Evolutionary conservation across 2,329 filamentous ascomycete species (phyloP).

Genomic region (Pseudocercospora fuligena): DNA sequence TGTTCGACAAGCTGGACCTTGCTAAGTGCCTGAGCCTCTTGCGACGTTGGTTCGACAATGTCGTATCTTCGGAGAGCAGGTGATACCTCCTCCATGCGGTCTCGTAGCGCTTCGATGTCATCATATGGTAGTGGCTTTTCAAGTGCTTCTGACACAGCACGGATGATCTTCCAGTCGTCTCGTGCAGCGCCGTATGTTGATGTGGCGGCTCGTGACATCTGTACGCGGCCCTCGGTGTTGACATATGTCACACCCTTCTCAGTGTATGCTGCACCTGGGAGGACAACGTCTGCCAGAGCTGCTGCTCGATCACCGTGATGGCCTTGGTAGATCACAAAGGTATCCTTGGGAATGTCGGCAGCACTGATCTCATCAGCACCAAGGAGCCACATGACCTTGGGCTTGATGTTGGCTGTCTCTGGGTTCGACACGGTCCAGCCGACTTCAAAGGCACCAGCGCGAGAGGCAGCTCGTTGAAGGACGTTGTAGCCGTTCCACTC

Average conservation of each 20-base stretch:
- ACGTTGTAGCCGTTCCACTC: slow-evolving; percentile 99
- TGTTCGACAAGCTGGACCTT: slow-evolving; percentile 95
- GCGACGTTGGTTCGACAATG: slow-evolving; percentile 75
- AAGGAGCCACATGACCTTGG: slow-evolving; percentile 96
- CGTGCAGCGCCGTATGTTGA: slow-evolving; percentile 86
- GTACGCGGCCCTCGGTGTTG: slow-evolving; percentile 96
- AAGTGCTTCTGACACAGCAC: slow-evolving; percentile 89
- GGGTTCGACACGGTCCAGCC: slow-evolving; percentile 88
- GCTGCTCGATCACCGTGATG: slow-evolving; percentile 96
- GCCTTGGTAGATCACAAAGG: slow-evolving; percentile 96
- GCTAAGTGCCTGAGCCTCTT: slow-evolving; percentile 69
- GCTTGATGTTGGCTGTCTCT: slow-evolving; percentile 78
- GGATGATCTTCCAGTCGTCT: slow-evolving; percentile 99
- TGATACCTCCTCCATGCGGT: slow-evolving; percentile 94
- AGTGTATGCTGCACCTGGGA: slow-evolving; percentile 93
- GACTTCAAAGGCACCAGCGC: slow-evolving; percentile 91
- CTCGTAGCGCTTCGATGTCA: slow-evolving; percentile 83
- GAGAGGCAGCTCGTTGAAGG: slow-evolving; percentile 89
- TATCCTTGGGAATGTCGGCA: slow-evolving; percentile 88
- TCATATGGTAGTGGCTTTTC: slow-evolving; percentile 88
- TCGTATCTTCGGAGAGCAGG: slow-evolving; percentile 90
- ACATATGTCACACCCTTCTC: slow-evolving; percentile 96
- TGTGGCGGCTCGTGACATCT: slow-evolving; percentile 89
- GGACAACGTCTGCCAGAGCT: slow-evolving; percentile 88
- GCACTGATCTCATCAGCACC: slow-evolving; percentile 90